phyloP scores from a whole-genome alignment of 331 rosid species.

The Erythrophleum ivorense region DNA sequence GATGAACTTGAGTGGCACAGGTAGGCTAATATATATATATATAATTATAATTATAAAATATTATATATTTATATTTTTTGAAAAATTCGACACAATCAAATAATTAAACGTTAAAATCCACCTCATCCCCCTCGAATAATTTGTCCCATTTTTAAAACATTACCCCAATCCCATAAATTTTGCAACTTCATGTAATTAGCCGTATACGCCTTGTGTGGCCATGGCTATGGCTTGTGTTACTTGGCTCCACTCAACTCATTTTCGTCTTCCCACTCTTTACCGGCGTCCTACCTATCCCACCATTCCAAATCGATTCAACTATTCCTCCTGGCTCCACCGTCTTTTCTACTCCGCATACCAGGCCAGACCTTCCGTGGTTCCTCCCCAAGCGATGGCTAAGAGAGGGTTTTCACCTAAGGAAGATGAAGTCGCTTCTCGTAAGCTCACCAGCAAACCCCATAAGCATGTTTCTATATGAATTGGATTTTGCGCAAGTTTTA shows the following conservation, averaged over 20 bases:
- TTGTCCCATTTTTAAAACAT: no score
- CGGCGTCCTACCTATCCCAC: constrained; percentile 43
- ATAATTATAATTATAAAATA: no score
- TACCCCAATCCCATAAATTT: no score
- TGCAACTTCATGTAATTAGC: no score
- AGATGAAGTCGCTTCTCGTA: constrained; percentile 72
- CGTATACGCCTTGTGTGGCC: not conserved
- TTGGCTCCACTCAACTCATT: constrained; percentile 38
- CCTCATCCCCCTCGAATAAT: no score
- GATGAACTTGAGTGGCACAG: no score
- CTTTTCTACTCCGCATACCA: constrained; percentile 33
- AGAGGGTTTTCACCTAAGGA: constrained; percentile 53
- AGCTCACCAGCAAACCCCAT: constrained; percentile 2
- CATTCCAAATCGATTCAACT: constrained; percentile 36
- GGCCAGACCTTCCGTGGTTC: constrained; percentile 24
- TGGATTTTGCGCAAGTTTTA: not conserved
- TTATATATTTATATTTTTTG: no score
- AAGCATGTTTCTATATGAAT: not conserved
- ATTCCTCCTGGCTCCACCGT: constrained; percentile 38
- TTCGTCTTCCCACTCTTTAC: constrained; percentile 36
- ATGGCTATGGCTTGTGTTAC: constrained; percentile 58
- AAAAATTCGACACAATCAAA: no score
- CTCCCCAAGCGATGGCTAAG: constrained; percentile 59
- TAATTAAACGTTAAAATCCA: no score
- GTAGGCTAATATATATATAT: no score